Evolutionary conservation across 306 rosid species (phyloP).

Genomic region (Mimosa pudica): DNA sequence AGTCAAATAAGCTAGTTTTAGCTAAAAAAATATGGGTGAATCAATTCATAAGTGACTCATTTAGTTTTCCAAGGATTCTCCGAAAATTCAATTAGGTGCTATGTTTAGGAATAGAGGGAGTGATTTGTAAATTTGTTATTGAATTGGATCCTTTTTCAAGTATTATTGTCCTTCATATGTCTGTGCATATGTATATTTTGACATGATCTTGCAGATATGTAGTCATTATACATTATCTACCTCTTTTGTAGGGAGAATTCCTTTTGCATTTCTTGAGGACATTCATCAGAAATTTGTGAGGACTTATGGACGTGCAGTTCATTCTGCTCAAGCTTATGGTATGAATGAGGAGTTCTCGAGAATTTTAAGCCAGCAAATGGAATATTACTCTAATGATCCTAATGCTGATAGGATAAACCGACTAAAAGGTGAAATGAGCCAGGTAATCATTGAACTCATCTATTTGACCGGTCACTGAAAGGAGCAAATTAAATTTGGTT

Average conservation of each 20-base stretch:
- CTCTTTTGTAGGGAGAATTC: slow-evolving; percentile 69
- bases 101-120: too few relatives aligned
- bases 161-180: not conserved
- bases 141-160: not conserved
- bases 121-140: not conserved
- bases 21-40: too few relatives aligned
- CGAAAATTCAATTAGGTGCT: too few relatives aligned
- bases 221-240: not conserved
- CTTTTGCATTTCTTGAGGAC: slow-evolving; percentile 92
- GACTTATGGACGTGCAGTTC: slow-evolving; percentile 87
- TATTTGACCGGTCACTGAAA: not conserved
- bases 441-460: slow-evolving; percentile 48
- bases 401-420: slow-evolving; percentile 95
- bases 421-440: slow-evolving; percentile 96
- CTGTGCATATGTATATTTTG: not conserved
- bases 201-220: not conserved
- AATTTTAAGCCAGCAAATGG: slow-evolving; percentile 89
- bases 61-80: too few relatives aligned
- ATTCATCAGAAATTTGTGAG: slow-evolving; percentile 91
- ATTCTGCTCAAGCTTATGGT: slow-evolving; percentile 80
- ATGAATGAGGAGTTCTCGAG: slow-evolving; percentile 97
- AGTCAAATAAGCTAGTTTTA: too few relatives aligned
- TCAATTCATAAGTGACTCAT: too few relatives aligned
- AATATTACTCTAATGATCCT: slow-evolving; percentile 90
- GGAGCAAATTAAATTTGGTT: not conserved